phyloP scores from a whole-genome alignment of 306 rosid species.

The Cucurbita pepo region DNA sequence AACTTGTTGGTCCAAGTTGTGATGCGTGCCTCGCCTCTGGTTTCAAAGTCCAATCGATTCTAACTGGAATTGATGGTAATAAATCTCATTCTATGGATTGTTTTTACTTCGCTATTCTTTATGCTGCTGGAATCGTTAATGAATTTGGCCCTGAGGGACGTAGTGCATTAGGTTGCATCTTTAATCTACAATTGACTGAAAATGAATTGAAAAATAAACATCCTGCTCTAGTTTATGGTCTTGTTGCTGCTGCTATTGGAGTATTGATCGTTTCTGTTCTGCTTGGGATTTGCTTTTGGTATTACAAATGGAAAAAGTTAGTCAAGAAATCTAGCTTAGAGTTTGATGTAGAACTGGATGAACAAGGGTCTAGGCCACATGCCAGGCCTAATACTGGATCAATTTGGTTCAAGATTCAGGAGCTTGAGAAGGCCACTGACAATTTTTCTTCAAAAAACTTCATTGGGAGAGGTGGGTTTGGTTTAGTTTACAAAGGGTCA shows the following conservation, averaged over 20 bases:
- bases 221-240: constrained; percentile 51
- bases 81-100: constrained; percentile 34
- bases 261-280: constrained; percentile 35
- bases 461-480: constrained; percentile 87
- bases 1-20: constrained; percentile 44
- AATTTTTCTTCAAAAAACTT: constrained; percentile 66
- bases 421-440: constrained; percentile 74
- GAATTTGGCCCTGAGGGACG: constrained; percentile 60
- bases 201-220: constrained; percentile 24
- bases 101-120: constrained; percentile 44
- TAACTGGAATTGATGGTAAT: constrained; percentile 45
- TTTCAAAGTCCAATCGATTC: constrained; percentile 9
- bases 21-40: constrained; percentile 55
- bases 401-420: constrained; percentile 74
- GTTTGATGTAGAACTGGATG: constrained; percentile 43
- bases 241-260: constrained; percentile 63
- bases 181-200: constrained; percentile 27
- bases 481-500: constrained; percentile 64
- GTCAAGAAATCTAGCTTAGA: constrained; percentile 12
- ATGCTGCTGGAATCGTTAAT: constrained; percentile 81
- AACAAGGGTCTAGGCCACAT: constrained; percentile 44
- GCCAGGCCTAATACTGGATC: constrained; percentile 79
- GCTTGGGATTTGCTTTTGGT: constrained; percentile 54
- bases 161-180: constrained; percentile 42
- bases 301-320: constrained; percentile 25